Base-by-base conservation (phyloP, 2,329 filamentous ascomycete genomes). In the Penicillium sclerotiorum region DNA sequence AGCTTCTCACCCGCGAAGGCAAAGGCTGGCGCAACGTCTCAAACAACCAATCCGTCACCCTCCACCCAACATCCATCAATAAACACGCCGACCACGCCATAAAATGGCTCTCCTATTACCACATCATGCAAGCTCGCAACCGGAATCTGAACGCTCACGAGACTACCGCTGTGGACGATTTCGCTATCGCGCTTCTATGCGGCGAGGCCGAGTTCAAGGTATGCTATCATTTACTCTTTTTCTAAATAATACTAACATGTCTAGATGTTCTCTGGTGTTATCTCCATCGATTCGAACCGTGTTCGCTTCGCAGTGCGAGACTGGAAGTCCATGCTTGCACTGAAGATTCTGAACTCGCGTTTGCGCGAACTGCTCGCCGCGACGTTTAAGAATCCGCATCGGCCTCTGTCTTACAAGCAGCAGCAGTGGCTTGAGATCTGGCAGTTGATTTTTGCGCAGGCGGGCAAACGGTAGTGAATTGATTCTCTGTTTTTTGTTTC, bases 91-190 rank as follows among this genome's bases (percentile, higher is more conserved):
- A 72, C n/a, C 33, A 56, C 1, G 57, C 65, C 33, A 75, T 91
- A 32, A 87, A 85, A 64, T 97, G 90, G 85, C 76, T 99, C 37
- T 94, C 89, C 1, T 99, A 96, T 70, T 97, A 97, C 73, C 89
- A 95, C 68, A 96, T 97, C 57, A 95, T 97, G 90, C 92, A 96
- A 70, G 88, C 88, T 2, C 91, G 77, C 74, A 89, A 86, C 80
- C 81, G 80, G 76, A 78, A 68, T 62, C 90, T 93, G 59, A 95
- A 96, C 57, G 94, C 94, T 1, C 92, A 96, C 59, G 90, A 95
- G 66, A 95, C 90, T 2, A 89, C 87, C 9, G 83, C 86, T 1
- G 85, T 87, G 1, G 87, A 95, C 38, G 87, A 91, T 36, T 88
- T 96, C 57, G 85, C 91, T 9, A 83, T 96, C 59, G 85, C 88